Conservation (phyloP, 345 rosid species). For the Punica granatum region DNA sequence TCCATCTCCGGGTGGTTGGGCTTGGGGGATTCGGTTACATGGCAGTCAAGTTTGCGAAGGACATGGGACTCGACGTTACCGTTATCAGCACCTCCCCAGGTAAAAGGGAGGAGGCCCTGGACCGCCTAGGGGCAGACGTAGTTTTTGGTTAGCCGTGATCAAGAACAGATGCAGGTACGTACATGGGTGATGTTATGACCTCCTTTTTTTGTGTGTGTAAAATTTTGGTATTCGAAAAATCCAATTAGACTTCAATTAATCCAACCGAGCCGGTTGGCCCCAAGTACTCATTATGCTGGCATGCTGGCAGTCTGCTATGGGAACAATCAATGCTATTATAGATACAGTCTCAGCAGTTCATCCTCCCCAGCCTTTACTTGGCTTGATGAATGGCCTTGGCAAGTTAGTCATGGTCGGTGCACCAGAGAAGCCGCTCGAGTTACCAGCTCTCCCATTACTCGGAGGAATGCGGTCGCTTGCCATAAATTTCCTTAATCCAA, state of each 20-base stretch:
- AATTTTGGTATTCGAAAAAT: too few relatives aligned
- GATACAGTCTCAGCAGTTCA: conserved; percentile 34
- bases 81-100: conserved; percentile 36
- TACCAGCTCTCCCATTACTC: conserved; percentile 27
- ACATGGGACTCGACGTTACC: conserved; percentile 33
- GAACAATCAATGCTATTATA: conserved; percentile 29
- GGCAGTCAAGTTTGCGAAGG: conserved; percentile 48
- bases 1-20: conserved; percentile 38
- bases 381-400: conserved; percentile 26
- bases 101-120: conserved; percentile 34
- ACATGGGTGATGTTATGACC: not conserved
- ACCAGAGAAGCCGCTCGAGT: conserved; percentile 29
- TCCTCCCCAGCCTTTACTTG: conserved; percentile 23
- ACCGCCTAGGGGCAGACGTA: conserved; percentile 34
- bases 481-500: not conserved
- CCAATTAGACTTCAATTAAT: too few relatives aligned
- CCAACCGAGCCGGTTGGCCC: too few relatives aligned
- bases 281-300: not conserved
- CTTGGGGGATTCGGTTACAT: conserved; percentile 48
- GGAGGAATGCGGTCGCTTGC: conserved; percentile 14
- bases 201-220: too few relatives aligned
- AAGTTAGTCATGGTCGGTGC: conserved; percentile 34
- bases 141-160: conserved; percentile 31
- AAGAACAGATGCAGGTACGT: conserved; percentile 27
- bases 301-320: conserved; percentile 18